Evolutionary conservation across 176 grass and related monocot genomes (phyloP), one percentile per base, ranked within the genome.

Genomic region (Musa beccarii): DNA sequence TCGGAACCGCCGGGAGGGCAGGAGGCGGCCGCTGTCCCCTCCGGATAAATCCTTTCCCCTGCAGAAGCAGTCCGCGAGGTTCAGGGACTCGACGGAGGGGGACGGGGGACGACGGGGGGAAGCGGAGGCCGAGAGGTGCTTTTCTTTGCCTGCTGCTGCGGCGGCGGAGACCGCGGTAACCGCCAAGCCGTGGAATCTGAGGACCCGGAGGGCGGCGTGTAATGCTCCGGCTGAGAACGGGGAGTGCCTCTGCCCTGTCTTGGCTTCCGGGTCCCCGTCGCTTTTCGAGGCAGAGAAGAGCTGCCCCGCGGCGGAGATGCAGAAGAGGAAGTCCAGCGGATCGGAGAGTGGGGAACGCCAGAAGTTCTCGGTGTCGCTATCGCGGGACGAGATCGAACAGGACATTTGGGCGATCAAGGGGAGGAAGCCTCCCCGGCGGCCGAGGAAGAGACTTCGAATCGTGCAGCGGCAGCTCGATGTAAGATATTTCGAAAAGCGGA

Each of bases 381-480:
- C 89, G 56, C 85, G 78, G 70, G 65, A 86, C 71, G 89, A 92
- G 81, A 83, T 88, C 34, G 80, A 72, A 14, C 49, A 83, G 67
- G 89, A 92, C 51, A 86, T 81, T 75, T 49, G 43, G 69, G 69
- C 52, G 21, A 78, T 88, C 50, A 83, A 81, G 26, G 86, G 86
- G 3, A 79, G 75, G 9, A 84, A 84, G 1, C 89, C 83, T 43
- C 89, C 89, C 9, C 85, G 86, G 56, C 75, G 89, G 49, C 83
- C 89, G 34, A 92, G 84, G 78, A 92, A 88, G 89, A 86, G 81
- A 16, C 56, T 75, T 2, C 83, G 83, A 68, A 28, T 55, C 2
- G 54, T 88, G 43, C 85, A 88, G 78, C 77, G 83, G 29, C 83
- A 92, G 78, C 53, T 92, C 25, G 83, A 92, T 62, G 89, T 88